Evolutionary conservation across 345 rosid genomes (phyloP).

Genomic region (Brassica juncea): DNA sequence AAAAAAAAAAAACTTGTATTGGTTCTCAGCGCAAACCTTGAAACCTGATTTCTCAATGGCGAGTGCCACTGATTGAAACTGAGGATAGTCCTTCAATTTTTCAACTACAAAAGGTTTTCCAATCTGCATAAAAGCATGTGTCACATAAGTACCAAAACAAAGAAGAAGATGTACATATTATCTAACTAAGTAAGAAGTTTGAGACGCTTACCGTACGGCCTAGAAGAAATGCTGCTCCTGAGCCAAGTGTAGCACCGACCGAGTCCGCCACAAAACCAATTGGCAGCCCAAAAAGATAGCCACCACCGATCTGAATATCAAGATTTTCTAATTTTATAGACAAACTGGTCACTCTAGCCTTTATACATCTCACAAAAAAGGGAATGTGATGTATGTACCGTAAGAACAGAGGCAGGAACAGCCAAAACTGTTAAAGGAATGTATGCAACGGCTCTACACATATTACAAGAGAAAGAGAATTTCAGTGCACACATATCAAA

Average conservation of each 20-base stretch:
- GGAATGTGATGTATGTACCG: slow-evolving; percentile 48
- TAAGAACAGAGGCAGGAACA: slow-evolving; percentile 97
- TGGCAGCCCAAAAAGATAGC: slow-evolving; percentile 90
- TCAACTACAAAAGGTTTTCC: slow-evolving; percentile 84
- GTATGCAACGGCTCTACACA: slow-evolving; percentile 86
- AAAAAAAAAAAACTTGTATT: not conserved
- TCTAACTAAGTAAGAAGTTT: not conserved
- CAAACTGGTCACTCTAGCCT: not conserved
- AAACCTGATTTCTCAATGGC: slow-evolving; percentile 90
- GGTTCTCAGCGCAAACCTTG: slow-evolving; percentile 54
- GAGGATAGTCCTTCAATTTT: slow-evolving; percentile 92
- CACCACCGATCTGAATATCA: slow-evolving; percentile 89
- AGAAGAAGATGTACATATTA: not conserved
- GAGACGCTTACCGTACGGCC: slow-evolving; percentile 71
- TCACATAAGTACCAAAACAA: slow-evolving; percentile 1
- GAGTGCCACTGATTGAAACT: slow-evolving; percentile 81
- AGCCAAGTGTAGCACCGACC: slow-evolving; percentile 88
- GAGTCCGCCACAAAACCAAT: slow-evolving; percentile 94
- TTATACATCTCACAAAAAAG: not conserved
- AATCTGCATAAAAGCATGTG: slow-evolving; percentile 51
- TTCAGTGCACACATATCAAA: slow-evolving; percentile 2
- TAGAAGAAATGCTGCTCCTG: slow-evolving; percentile 93
- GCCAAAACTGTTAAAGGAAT: slow-evolving; percentile 95
- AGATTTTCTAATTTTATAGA: slow-evolving; percentile 12
- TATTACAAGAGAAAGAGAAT: slow-evolving; percentile 12